These are phyloP conservation scores for Coemansia sp. DNA, from an alignment of 192 early-diverging fungal species.

Conservation along the genomic window DNA sequence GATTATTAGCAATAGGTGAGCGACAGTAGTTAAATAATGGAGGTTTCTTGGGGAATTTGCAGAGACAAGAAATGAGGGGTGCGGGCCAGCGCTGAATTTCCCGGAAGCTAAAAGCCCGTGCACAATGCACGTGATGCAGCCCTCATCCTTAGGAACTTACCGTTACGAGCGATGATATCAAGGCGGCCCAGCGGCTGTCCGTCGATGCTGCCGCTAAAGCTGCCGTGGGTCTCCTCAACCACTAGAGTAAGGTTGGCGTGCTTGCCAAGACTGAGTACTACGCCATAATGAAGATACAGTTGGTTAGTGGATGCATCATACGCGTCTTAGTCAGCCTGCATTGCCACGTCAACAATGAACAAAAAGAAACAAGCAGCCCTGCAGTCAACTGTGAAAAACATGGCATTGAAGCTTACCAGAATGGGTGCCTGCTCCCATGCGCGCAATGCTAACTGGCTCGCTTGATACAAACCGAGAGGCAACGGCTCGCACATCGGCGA, in stretches of 20 bases:
- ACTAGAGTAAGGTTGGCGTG: constrained; percentile 12
- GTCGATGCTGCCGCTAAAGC: constrained; percentile 19
- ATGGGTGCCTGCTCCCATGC: constrained; percentile 39
- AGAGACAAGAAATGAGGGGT: constrained; percentile 1
- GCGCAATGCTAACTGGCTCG: constrained; percentile 34
- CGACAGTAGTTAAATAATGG: neutral
- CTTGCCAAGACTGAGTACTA: constrained; percentile 34
- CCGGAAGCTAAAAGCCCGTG: constrained; percentile 6
- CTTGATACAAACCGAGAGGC: constrained; percentile 26
- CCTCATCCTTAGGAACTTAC: constrained; percentile 24
- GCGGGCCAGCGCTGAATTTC: neutral
- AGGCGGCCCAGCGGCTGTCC: constrained; percentile 28
- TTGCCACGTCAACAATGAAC: neutral
- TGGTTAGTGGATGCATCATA: neutral
- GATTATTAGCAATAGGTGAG: neutral
- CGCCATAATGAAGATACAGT: constrained; percentile 2
- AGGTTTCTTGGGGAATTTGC: neutral
- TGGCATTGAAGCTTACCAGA: constrained; percentile 22
- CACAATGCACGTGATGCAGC: constrained; percentile 2
- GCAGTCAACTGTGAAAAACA: neutral
- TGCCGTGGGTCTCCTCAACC: constrained; percentile 18
- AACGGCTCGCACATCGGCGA: constrained; percentile 31
- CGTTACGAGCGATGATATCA: constrained; percentile 42
- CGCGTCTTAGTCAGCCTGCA: neutral
- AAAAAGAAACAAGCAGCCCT: neutral